Base-by-base conservation (phyloP, 2,329 filamentous ascomycete genomes). In the Xylariaceae sp. region DNA sequence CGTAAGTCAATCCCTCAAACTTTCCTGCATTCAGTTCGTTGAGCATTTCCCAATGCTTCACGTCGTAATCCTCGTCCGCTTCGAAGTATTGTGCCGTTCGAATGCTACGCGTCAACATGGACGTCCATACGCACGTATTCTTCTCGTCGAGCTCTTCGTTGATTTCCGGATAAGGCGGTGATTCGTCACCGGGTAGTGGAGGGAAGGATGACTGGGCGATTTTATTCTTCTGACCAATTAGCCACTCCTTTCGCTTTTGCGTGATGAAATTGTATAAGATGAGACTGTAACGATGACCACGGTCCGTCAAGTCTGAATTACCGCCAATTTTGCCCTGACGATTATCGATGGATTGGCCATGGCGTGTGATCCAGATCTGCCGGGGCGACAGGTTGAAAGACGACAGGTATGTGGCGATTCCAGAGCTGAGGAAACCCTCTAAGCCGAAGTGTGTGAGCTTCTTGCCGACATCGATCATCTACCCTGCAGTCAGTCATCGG, bases 71-170 rank as follows among this genome's bases (percentile, higher is more conserved):
- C 19, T 97, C 92, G 60, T 97, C 94, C 0, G 76, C 79, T 62
- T 95, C 88, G 69, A 97, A 99, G 69, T 88, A 87, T 60, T 94
- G 85, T 0, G 88, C 91, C 0, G 92, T 95, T 67, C 96, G 85
- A 47, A 94, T 86, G 56, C 89, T 91, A 60, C 94, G 88, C 68
- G 88, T 87, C 59, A 99, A 81, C 92, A 97, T 97, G 2, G 89
- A 95, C 0, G 92, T 96, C 94, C 94, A 99, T 15, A 99, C 89
- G 70, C 94, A 99, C 68, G 96, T 97, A 68, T 90, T 90, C 75
- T 96, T 95, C 65, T 88, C 81, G 29, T 87, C 82, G 29, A 85
- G 75, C 46, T 86, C 85, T 47, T 79, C 79, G 57, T 83, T 80
- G 62, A 86, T 86, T 67, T 96, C 89, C 0, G 94, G 94, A 66